A percentile compares a stretch with the other conserved stretches of the same genome.
Conservation (phyloP, 106 monocot species). For the Iris macrosiphon region DNA sequence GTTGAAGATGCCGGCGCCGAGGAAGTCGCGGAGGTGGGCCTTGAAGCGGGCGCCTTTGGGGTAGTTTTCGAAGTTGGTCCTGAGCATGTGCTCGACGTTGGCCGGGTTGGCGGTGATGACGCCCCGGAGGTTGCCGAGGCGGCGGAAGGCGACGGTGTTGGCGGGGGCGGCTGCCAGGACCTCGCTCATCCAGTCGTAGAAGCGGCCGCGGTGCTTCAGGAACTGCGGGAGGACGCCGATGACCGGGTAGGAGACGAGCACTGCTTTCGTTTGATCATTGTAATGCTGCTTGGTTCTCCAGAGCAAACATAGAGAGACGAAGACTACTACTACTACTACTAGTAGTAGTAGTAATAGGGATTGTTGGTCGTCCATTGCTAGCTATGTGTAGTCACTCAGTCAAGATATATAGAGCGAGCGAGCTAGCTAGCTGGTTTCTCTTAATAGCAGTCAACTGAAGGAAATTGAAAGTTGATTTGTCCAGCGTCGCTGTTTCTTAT, state of each 20-base stretch:
- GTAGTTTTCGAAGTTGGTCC: slow-evolving; percentile 17
- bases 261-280: no score
- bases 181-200: slow-evolving; percentile 16
- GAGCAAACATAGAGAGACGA: neutral
- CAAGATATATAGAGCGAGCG: no score
- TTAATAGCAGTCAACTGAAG: no score
- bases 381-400: no score
- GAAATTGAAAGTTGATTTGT: no score
- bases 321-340: no score
- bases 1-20: slow-evolving; percentile 28
- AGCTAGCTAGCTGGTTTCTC: no score
- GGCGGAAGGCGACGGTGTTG: slow-evolving; percentile 11
- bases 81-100: slow-evolving; percentile 18
- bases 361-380: no score
- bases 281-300: neutral
- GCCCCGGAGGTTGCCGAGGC: slow-evolving; percentile 2
- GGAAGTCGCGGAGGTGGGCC: slow-evolving; percentile 9
- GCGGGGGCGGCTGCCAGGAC: neutral
- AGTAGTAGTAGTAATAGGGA: slow-evolving; percentile 3
- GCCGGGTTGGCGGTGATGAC: slow-evolving; percentile 19
- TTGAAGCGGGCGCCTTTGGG: slow-evolving; percentile 11
- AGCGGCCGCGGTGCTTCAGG: slow-evolving; percentile 4
- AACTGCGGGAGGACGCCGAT: slow-evolving; percentile 19
- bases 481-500: no score
- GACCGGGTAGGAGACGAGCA: slow-evolving; percentile 7